Evolutionary conservation across 768 basidiomycete genomes (phyloP).

Genomic region (Galerina sulciceps): DNA sequence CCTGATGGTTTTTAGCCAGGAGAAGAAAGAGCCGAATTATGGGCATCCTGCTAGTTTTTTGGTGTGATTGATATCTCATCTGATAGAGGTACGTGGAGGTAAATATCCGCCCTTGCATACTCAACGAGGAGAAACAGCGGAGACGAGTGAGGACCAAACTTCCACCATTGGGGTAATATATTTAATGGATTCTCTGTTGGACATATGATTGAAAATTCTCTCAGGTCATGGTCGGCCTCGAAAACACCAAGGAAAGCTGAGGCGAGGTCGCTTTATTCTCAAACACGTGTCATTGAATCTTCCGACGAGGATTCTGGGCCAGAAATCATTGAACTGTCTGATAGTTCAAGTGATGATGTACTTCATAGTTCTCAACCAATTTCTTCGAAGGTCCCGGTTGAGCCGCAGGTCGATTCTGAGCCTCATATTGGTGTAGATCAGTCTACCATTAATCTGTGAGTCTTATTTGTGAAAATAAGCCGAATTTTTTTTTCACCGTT

Average conservation of each 20-base stretch:
- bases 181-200: not conserved
- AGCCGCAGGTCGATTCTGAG: not conserved
- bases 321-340: constrained; percentile 33
- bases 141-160: not conserved
- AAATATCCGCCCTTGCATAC: not conserved
- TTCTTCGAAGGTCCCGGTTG: not conserved
- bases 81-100: constrained; percentile 13
- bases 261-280: constrained; percentile 14
- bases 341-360: constrained; percentile 22
- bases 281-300: constrained; percentile 37
- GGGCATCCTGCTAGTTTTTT: constrained; percentile 6
- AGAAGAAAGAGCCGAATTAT: not conserved
- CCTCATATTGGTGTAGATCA: constrained; percentile 18
- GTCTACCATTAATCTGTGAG: constrained; percentile 37
- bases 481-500: not conserved
- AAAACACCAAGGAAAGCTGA: constrained; percentile 6
- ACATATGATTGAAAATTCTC: not conserved
- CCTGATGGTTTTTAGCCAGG: not conserved
- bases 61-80: constrained; percentile 63
- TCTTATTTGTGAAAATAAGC: not conserved
- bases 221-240: not conserved
- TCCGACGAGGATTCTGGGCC: constrained; percentile 33
- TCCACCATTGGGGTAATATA: not conserved
- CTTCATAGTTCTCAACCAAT: not conserved
- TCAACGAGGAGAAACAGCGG: not conserved